Evolutionary conservation across 2,329 filamentous ascomycete species (phyloP).

Genomic region (Clonostachys rhizophaga): DNA sequence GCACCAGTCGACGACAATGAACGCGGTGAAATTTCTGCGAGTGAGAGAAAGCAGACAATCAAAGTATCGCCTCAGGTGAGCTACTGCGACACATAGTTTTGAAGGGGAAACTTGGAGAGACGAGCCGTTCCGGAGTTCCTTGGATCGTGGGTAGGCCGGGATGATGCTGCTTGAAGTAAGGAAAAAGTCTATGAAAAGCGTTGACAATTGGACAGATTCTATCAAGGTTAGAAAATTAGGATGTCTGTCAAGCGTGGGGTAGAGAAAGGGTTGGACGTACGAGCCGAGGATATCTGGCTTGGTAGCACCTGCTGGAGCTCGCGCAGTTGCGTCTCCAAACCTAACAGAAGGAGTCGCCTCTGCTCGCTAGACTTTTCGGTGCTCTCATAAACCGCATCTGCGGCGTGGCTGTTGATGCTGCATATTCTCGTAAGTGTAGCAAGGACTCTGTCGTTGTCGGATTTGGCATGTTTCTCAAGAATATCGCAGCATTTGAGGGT

Average conservation of each 20-base stretch:
- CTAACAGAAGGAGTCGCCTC: constrained; percentile 35
- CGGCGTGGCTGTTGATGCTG: constrained; percentile 30
- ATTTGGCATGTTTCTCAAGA: constrained; percentile 27
- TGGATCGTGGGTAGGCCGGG: no score
- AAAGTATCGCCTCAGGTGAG: constrained; percentile 7
- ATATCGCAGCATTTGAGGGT: constrained; percentile 37
- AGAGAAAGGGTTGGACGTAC: no score
- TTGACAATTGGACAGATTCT: constrained; percentile 20
- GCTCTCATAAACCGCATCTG: constrained; percentile 18
- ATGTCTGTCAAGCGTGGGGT: no score
- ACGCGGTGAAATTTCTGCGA: constrained; percentile 21
- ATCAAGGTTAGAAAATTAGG: background rate
- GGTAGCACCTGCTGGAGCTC: constrained; percentile 33
- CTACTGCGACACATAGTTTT: no score
- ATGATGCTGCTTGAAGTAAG: constrained; percentile 10
- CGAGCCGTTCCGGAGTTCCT: no score
- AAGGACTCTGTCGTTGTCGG: constrained; percentile 34
- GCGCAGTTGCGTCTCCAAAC: constrained; percentile 39
- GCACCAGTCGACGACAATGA: constrained; percentile 36
- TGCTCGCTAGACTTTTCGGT: constrained; percentile 28
- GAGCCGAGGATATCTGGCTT: no score
- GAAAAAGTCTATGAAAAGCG: constrained; percentile 29
- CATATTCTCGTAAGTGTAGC: constrained; percentile 36
- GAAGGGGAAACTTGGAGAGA: no score
- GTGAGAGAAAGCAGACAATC: constrained; percentile 21